Conservation (phyloP, 2,329 filamentous ascomycete genomes). For the Diaporthe ilicicola region DNA sequence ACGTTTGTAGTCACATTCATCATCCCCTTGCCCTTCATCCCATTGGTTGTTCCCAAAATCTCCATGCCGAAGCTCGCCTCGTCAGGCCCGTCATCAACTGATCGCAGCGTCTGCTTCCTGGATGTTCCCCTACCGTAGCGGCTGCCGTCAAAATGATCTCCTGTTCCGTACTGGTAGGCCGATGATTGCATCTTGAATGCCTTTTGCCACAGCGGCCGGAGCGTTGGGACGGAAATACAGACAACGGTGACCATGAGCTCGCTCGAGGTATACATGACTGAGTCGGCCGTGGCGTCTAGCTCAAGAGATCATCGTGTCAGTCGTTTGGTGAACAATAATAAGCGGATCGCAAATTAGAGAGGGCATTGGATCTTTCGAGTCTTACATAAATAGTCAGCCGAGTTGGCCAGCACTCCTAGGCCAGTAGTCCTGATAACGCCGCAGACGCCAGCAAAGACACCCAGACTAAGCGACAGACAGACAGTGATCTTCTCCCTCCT, state of each 20-base stretch:
- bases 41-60: background rate
- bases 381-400: slow-evolving; percentile 18
- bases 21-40: background rate
- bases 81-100: background rate
- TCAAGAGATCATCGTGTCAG: background rate
- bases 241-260: slow-evolving; percentile 11
- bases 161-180: slow-evolving; percentile 1
- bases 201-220: slow-evolving; percentile 19
- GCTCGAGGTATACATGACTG: slow-evolving; percentile 17
- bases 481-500: slow-evolving; percentile 18
- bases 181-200: background rate
- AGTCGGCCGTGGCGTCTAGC: slow-evolving; percentile 9
- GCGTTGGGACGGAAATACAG: slow-evolving; percentile 2
- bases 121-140: slow-evolving; percentile 7
- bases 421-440: slow-evolving; percentile 20
- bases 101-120: background rate
- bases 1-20: slow-evolving; percentile 2
- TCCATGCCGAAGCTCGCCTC: background rate
- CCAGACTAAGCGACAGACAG: slow-evolving; percentile 6
- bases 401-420: background rate
- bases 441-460: slow-evolving; percentile 17
- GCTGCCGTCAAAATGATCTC: slow-evolving; percentile 6
- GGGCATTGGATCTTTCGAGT: background rate
- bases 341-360: background rate
- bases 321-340: background rate